Base-by-base conservation (phyloP, 352 stramenopile genomes). In the Globisporangium cylindrosporum region DNA sequence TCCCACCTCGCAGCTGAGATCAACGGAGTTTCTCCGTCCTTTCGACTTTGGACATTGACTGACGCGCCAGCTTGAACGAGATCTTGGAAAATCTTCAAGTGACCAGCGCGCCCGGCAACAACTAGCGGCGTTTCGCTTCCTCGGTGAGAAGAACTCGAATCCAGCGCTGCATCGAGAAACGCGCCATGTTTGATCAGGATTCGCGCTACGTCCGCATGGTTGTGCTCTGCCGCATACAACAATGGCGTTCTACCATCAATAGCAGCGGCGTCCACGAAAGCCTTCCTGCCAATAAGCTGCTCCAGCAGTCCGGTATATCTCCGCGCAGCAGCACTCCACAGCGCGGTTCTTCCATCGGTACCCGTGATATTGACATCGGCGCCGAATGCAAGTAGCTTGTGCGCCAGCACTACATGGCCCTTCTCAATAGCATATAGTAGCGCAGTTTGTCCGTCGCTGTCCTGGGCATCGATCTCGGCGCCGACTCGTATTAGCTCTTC, bases 71-170 rank as follows among this genome's bases (percentile, higher is more conserved):
- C 48, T 25, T 55, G 2, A 24, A 55, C 48, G n/a, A 55, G 48
- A 27, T 24, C 48, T 55, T 55, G 48, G 48, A 55, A 55, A 55
- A 25, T 55, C 48, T 55, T 55, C n/a, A 55, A 27, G 48, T 55
- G 48, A 20, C 48, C 48, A 55, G 48, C 48, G 20, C 48, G 48
- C 1, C 41, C 41, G 18, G 41, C 41, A 49, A 49, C 41, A 49
- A 49, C 41, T 22, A 49, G 41, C 15, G 41, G 15, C 18, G 41
- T 49, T 49, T 49, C 41, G 2, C 15, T 22, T 49, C 41, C 41
- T 49, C 41, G 41, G 6, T 49, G 41, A 49, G 41, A 49, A 49
- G 41, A 15, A n/a, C 41, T 49, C 41, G 41, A 49, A 49, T 49
- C 41, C 14, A 49, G 41, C 5, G 41, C 4, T 20, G 41, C 41